A percentile compares a stretch with the other conserved stretches of the same genome.
Evolutionary conservation across 2,329 filamentous ascomycete genomes (phyloP).

Genomic region (Colletotrichum musae): DNA sequence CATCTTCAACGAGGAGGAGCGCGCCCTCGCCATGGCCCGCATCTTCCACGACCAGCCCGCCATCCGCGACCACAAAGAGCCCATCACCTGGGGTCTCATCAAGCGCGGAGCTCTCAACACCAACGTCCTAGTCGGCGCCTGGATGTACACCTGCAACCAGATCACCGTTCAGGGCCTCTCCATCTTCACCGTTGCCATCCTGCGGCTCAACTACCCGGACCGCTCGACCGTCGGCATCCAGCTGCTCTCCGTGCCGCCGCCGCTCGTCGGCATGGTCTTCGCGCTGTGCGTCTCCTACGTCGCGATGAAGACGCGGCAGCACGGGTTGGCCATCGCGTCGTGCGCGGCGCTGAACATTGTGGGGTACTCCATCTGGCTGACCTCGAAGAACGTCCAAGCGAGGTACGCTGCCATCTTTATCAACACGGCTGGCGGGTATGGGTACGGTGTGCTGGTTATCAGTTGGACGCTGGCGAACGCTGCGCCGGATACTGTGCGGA

Average conservation of each 20-base stretch:
- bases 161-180: slow-evolving; percentile 76
- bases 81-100: slow-evolving; percentile 41
- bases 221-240: slow-evolving; percentile 46
- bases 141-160: slow-evolving; percentile 45
- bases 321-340: slow-evolving; percentile 45
- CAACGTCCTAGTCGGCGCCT: slow-evolving; percentile 47
- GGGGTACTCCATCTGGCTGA: slow-evolving; percentile 48
- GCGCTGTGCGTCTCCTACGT: slow-evolving; percentile 46
- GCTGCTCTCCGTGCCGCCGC: slow-evolving; percentile 46
- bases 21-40: slow-evolving; percentile 72
- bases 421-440: slow-evolving; percentile 47
- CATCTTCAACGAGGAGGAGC: slow-evolving; percentile 70
- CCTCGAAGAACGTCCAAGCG: slow-evolving; percentile 44
- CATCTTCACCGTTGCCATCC: slow-evolving; percentile 77
- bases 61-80: slow-evolving; percentile 45
- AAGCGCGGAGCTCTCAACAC: slow-evolving; percentile 44
- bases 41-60: slow-evolving; percentile 66
- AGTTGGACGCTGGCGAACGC: slow-evolving; percentile 48
- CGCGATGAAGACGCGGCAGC: slow-evolving; percentile 47
- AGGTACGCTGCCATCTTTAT: slow-evolving; percentile 48
- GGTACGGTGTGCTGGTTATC: slow-evolving; percentile 45
- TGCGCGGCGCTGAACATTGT: slow-evolving; percentile 45
- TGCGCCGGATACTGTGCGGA: slow-evolving; percentile 47
- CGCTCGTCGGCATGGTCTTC: slow-evolving; percentile 45
- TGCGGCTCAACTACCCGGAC: slow-evolving; percentile 54